Conservation (phyloP, 805 yeast genomes). For the Kluyveromyces siamensis region DNA sequence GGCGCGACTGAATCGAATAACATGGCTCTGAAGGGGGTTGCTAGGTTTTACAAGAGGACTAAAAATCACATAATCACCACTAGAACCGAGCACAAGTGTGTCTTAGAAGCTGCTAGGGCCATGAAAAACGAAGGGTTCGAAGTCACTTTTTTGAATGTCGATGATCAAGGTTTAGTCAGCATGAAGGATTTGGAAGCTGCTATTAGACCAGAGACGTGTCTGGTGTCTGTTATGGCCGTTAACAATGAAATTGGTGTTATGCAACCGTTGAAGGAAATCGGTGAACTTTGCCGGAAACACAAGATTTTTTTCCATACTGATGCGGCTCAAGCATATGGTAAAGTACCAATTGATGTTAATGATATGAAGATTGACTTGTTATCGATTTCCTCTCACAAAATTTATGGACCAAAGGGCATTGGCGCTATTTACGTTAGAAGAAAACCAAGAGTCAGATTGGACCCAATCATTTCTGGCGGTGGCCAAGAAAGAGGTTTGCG, state of each 20-base stretch:
- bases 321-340: slow-evolving; percentile 96
- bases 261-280: slow-evolving; percentile 93
- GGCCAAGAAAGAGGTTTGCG: slow-evolving; percentile 98
- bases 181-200: slow-evolving; percentile 71
- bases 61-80: slow-evolving; percentile 92
- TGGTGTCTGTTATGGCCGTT: slow-evolving; percentile 93
- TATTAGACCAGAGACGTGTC: slow-evolving; percentile 81
- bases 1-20: slow-evolving; percentile 98
- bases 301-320: slow-evolving; percentile 97
- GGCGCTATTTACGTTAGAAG: slow-evolving; percentile 95
- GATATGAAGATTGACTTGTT: slow-evolving; percentile 85
- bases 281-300: slow-evolving; percentile 71
- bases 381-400: slow-evolving; percentile 92
- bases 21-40: slow-evolving; percentile 91
- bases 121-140: slow-evolving; percentile 96
- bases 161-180: slow-evolving; percentile 67
- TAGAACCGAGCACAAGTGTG: slow-evolving; percentile 98
- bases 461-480: slow-evolving; percentile 93
- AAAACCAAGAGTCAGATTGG: slow-evolving; percentile 95
- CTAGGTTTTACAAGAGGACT: slow-evolving; percentile 81
- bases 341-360: slow-evolving; percentile 86
- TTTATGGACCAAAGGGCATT: slow-evolving; percentile 96
- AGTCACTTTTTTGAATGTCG: slow-evolving; percentile 85
- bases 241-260: slow-evolving; percentile 97
- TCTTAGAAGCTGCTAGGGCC: slow-evolving; percentile 91